Evolutionary conservation across 1,284 basidiomycete genomes (phyloP), one percentile per base, ranked within the genome.

Genomic region (Trichosporon coremiiforme): DNA sequence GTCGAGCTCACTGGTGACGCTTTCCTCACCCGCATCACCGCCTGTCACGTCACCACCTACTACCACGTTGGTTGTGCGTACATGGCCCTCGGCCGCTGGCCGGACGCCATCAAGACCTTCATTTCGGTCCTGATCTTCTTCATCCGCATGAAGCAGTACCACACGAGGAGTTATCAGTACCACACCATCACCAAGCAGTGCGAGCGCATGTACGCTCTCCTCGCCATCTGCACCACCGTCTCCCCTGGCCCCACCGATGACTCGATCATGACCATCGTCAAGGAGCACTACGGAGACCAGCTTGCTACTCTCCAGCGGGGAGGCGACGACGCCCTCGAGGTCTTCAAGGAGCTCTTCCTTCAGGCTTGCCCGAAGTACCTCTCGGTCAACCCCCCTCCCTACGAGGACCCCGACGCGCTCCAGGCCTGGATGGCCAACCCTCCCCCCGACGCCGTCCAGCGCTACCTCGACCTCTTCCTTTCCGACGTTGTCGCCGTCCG

Each of bases 141-240:
- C 79, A 89, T 92, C 85, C 88, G 92, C 55, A 95, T 92, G 89
- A 88, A 93, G 75, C 93, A 95, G 81, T 98, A 97, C 84, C 95
- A 98, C 85, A 97, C 94, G 6, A 86, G 95, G 73, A 93, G 91
- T 80, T 97, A 97, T 82, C 95, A 98, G 83, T 97, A 97, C 79
- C 95, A 98, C 78, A 94, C 96, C 91, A 97, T 99, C 84, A 95
- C 91, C 86, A 98, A 98, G 87, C 95, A 92, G 33, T 94, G 93
- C 9, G 96, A 99, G 82, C 87, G 96, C 66, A 99, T 98, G 95
- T 97, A 98, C 81, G 94, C 95, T 3, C 85, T 99, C 22, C 91
- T 98, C 74, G 93, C 95, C 8, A 90, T 98, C 74, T 95, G 94
- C 85, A 92, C 94, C 76, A 92, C 93, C 0, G 87, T 98, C 12